A percentile compares a stretch with the other conserved stretches of the same genome.
Evolutionary conservation across 441 rosid species (phyloP).

Genomic region (Pelargonium citronellum): DNA sequence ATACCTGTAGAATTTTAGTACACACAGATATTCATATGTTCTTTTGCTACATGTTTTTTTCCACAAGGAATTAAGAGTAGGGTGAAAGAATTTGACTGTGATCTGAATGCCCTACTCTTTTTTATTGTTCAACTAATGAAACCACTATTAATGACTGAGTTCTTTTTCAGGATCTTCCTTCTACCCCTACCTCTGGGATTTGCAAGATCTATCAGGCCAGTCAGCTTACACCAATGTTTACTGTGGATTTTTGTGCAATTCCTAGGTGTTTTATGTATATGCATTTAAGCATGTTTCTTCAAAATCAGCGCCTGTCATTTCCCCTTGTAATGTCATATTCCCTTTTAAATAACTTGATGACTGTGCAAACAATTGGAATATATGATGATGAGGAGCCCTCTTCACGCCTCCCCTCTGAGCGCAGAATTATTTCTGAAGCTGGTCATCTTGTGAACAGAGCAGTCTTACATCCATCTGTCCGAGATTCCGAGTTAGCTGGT

Average conservation of each 20-base stretch:
- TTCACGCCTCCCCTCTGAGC: constrained; percentile 12
- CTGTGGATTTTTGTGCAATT: constrained; percentile 61
- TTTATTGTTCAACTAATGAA: not conserved
- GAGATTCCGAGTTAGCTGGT: constrained; percentile 43
- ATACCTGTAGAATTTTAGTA: not conserved
- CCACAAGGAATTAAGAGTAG: not conserved
- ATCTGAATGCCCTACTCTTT: not conserved
- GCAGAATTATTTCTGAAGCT: constrained; percentile 16
- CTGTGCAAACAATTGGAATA: constrained; percentile 22
- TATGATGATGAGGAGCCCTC: constrained; percentile 20
- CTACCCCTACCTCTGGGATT: constrained; percentile 35
- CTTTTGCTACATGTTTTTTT: not conserved
- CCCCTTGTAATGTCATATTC: constrained; percentile 35
- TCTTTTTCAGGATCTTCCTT: constrained; percentile 50
- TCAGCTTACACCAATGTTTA: constrained; percentile 46
- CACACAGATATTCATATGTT: not conserved
- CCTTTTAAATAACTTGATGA: constrained; percentile 35
- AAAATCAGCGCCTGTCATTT: constrained; percentile 24
- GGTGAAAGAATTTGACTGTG: not conserved
- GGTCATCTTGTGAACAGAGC: constrained; percentile 27
- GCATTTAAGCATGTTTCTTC: constrained; percentile 38
- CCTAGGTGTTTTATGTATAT: constrained; percentile 58
- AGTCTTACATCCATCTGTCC: constrained; percentile 39
- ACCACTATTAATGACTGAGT: not conserved
- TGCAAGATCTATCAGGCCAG: constrained; percentile 57